Evolutionary conservation across 331 rosid species (phyloP).

Genomic region (Acacia concinna): DNA sequence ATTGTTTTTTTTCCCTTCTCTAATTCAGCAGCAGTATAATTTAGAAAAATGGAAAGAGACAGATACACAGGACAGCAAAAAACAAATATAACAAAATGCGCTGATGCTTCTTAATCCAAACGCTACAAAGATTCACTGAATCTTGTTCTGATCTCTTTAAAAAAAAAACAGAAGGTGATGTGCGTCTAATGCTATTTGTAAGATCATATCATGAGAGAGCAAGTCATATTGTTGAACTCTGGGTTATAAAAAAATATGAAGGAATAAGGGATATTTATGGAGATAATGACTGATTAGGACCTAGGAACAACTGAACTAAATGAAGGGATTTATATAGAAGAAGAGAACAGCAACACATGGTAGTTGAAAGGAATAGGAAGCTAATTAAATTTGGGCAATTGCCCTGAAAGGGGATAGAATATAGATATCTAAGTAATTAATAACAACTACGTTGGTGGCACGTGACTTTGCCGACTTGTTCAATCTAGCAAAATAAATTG

Average conservation of each 20-base stretch:
- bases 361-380: not conserved
- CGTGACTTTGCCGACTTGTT: conserved; percentile 23
- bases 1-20: not conserved
- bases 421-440: too few species aligned
- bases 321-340: not conserved
- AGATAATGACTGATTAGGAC: not conserved
- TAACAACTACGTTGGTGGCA: not conserved
- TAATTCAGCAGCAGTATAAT: conserved; percentile 1
- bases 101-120: not conserved
- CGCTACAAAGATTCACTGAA: not conserved
- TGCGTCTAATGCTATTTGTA: not conserved
- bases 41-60: not conserved
- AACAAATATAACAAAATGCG: not conserved
- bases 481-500: not conserved
- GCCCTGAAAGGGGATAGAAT: not conserved
- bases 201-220: not conserved
- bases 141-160: not conserved
- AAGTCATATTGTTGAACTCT: not conserved
- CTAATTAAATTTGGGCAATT: not conserved
- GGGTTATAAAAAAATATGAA: not conserved
- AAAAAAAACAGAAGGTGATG: not conserved
- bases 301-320: conserved; percentile 2
- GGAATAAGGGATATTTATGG: not conserved
- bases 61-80: not conserved
- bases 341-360: not conserved